A percentile compares a stretch with the other conserved stretches of the same genome.
Conservation (phyloP, 1,139 yeast species). For the Candida gigantensis region DNA sequence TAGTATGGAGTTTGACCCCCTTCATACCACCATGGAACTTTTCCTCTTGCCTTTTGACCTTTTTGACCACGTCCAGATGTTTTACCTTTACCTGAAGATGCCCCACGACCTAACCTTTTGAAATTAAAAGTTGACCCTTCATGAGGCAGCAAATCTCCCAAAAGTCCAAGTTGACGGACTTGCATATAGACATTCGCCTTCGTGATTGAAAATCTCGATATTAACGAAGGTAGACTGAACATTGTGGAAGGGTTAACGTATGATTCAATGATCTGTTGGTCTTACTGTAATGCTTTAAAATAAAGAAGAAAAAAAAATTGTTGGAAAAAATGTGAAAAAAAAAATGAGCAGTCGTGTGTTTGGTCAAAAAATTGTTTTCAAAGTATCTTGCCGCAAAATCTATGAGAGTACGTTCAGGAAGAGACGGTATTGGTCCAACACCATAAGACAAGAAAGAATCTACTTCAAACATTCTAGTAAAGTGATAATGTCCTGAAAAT, state of each 20-base stretch:
- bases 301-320: neutral
- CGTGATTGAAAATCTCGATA: neutral
- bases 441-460: too few species aligned
- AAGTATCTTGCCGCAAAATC: too few species aligned
- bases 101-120: constrained; percentile 95
- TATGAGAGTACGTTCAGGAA: too few species aligned
- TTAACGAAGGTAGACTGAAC: constrained; percentile 12
- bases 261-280: too few species aligned
- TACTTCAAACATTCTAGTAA: too few species aligned
- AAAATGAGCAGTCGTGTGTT: too few species aligned
- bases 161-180: constrained; percentile 25
- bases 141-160: constrained; percentile 42
- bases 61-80: constrained; percentile 96
- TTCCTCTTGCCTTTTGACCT: constrained; percentile 96
- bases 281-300: too few species aligned
- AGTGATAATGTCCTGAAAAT: too few species aligned
- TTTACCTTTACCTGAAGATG: constrained; percentile 89
- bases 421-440: too few species aligned
- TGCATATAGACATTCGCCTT: constrained; percentile 3
- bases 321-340: neutral
- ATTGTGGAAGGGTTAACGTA: too few species aligned
- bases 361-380: neutral
- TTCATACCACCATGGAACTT: constrained; percentile 91
- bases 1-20: constrained; percentile 98
- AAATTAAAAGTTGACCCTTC: constrained; percentile 43